These are phyloP conservation scores for Polychytrium aggregatum DNA, from an alignment of 192 early-diverging fungal species.

Conservation along the genomic window DNA sequence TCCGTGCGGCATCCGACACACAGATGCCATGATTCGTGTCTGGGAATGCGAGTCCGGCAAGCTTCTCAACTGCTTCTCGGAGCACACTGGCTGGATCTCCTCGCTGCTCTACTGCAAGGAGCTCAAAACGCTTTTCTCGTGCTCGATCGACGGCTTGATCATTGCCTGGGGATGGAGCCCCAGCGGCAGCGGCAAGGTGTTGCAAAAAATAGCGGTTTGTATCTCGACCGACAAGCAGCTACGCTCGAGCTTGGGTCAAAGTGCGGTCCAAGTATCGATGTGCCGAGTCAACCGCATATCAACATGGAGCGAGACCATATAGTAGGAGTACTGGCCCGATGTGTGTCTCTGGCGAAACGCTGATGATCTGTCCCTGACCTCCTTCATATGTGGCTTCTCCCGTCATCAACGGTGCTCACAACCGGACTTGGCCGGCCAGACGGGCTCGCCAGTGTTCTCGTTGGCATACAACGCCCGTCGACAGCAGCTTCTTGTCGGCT, in stretches of 20 bases:
- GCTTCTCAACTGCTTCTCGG: slow-evolving; percentile 18
- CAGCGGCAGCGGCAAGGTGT: slow-evolving; percentile 29
- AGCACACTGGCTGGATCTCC: slow-evolving; percentile 46
- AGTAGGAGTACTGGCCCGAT: no score
- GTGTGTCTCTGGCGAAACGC: no score
- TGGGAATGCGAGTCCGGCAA: slow-evolving; percentile 48
- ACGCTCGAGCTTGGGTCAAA: no score
- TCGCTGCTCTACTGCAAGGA: slow-evolving; percentile 42
- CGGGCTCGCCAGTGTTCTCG: slow-evolving; percentile 42
- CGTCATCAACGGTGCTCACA: no score
- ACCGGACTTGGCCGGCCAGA: no score
- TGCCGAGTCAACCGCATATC: no score
- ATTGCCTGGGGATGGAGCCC: slow-evolving; percentile 48
- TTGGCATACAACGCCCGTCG: slow-evolving; percentile 43
- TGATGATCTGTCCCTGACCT: no score
- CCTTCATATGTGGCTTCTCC: no score
- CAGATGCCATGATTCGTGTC: slow-evolving; percentile 34
- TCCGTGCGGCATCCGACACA: neutral
- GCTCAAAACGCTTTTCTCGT: slow-evolving; percentile 41
- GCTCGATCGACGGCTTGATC: slow-evolving; percentile 39
- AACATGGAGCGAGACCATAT: no score
- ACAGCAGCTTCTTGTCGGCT: slow-evolving; percentile 43
- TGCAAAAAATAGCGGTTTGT: slow-evolving; percentile 35
- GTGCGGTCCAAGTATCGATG: no score
- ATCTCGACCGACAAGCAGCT: no score